Conservation (phyloP, 2,329 filamentous ascomycete genomes). For the Tolypocladium amazonense region DNA sequence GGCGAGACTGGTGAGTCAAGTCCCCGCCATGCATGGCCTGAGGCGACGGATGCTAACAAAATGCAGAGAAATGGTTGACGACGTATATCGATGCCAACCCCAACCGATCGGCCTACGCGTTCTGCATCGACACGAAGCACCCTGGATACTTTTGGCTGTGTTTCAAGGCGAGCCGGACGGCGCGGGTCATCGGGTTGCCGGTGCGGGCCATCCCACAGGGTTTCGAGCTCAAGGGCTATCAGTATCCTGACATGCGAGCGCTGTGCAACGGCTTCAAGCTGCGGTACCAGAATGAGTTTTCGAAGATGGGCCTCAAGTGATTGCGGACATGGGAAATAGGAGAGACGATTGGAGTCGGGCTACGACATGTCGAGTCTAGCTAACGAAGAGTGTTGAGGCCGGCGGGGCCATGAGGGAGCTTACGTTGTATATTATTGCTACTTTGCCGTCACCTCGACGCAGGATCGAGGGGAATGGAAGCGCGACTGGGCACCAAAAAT, state of each 20-base stretch:
- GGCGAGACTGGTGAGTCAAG: constrained; percentile 69
- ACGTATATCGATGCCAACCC: constrained; percentile 96
- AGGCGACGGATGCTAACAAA: constrained; percentile 9
- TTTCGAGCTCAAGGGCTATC: constrained; percentile 79
- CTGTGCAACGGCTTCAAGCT: constrained; percentile 97
- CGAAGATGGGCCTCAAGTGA: constrained; percentile 41
- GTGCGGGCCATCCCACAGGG: constrained; percentile 89
- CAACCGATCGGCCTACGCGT: constrained; percentile 84
- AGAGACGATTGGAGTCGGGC: not conserved
- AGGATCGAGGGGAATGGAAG: not conserved
- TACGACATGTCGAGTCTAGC: not conserved
- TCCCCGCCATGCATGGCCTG: not conserved
- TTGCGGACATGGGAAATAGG: not conserved
- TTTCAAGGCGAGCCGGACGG: constrained; percentile 80
- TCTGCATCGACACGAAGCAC: constrained; percentile 87
- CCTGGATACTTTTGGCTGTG: constrained; percentile 93
- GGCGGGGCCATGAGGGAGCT: not conserved
- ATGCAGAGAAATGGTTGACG: constrained; percentile 80
- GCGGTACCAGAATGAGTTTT: constrained; percentile 56
- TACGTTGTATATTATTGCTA: not conserved
- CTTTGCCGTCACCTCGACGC: not conserved
- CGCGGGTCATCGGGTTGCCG: constrained; percentile 65
- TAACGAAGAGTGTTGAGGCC: not conserved
- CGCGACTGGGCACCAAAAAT: not conserved
- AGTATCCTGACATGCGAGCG: constrained; percentile 90